Conservation (phyloP, 2,329 filamentous ascomycete genomes). For the Rutstroemia sydowiana region DNA sequence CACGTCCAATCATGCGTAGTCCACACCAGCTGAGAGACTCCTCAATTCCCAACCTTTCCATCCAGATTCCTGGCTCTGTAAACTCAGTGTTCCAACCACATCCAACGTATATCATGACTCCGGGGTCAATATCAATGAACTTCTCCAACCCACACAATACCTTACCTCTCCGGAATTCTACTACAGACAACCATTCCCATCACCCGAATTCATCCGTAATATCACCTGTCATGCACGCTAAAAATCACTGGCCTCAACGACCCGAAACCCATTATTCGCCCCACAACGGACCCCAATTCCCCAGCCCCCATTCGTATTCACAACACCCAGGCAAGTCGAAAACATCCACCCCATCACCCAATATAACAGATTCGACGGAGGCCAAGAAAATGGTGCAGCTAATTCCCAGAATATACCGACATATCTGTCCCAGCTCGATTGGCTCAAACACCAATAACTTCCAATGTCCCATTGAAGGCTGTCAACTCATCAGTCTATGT, state of each 20-base stretch:
- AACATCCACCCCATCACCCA: background rate
- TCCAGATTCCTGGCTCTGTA: too few relatives aligned
- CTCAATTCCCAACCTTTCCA: too few relatives aligned
- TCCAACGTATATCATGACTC: too few relatives aligned
- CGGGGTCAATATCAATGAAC: too few relatives aligned
- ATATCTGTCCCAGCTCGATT: background rate
- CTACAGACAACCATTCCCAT: background rate
- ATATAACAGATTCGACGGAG: background rate
- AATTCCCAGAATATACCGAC: background rate
- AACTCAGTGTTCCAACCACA: too few relatives aligned
- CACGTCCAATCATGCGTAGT: too few relatives aligned
- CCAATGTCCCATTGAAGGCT: background rate
- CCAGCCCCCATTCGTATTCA: background rate
- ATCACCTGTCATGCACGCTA: background rate
- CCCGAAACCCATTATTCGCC: background rate
- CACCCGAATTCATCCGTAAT: background rate
- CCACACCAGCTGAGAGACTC: too few relatives aligned
- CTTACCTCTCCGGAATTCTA: too few relatives aligned
- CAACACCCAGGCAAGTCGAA: background rate
- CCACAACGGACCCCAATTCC: background rate
- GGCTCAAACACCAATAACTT: too few relatives aligned
- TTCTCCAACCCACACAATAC: too few relatives aligned
- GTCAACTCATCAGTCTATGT: background rate
- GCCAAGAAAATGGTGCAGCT: background rate
- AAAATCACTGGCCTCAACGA: background rate